Conservation (phyloP, 768 basidiomycete species). For the Leucocoprinus birnbaumii region DNA sequence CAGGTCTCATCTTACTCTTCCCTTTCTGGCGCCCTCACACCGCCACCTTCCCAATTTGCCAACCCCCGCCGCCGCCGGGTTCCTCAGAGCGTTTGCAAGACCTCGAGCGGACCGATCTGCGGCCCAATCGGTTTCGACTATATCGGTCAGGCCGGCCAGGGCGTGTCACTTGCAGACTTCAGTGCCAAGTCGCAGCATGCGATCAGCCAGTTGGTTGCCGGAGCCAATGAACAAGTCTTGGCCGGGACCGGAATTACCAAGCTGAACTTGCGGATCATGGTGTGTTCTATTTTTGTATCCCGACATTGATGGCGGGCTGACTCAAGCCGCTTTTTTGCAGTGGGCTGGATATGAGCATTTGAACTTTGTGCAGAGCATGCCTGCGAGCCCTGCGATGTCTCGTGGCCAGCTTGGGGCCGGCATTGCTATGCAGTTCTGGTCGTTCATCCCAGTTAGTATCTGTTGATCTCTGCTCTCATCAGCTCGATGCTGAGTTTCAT, state of each 20-base stretch:
- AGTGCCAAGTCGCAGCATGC: slow-evolving; percentile 6
- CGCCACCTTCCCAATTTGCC: slow-evolving; percentile 2
- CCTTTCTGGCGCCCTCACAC: slow-evolving; percentile 8
- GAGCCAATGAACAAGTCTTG: slow-evolving; percentile 14
- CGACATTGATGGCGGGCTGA: background rate
- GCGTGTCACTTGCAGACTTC: slow-evolving; percentile 11
- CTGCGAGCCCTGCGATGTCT: slow-evolving; percentile 28
- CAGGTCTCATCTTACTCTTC: slow-evolving; percentile 10
- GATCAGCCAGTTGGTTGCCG: slow-evolving; percentile 11
- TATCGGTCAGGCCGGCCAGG: slow-evolving; percentile 9
- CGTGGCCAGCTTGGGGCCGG: slow-evolving; percentile 37
- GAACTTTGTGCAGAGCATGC: slow-evolving; percentile 8
- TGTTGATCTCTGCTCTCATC: background rate
- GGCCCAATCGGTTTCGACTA: slow-evolving; percentile 9
- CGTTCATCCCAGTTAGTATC: slow-evolving; percentile 10
- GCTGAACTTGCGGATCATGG: slow-evolving; percentile 14
- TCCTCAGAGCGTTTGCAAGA: slow-evolving; percentile 5
- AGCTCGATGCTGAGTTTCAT: background rate
- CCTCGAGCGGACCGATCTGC: background rate
- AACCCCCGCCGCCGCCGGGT: slow-evolving; percentile 6
- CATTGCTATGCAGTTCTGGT: slow-evolving; percentile 25
- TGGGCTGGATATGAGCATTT: slow-evolving; percentile 15
- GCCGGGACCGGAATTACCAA: slow-evolving; percentile 2
- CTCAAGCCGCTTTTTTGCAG: slow-evolving; percentile 1
- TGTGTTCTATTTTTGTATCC: background rate